Percentiles rank a stretch among this genome's conserved stretches.
Conservation (phyloP, 2,329 filamentous ascomycete genomes). For the Pseudocercospora crystallina region DNA sequence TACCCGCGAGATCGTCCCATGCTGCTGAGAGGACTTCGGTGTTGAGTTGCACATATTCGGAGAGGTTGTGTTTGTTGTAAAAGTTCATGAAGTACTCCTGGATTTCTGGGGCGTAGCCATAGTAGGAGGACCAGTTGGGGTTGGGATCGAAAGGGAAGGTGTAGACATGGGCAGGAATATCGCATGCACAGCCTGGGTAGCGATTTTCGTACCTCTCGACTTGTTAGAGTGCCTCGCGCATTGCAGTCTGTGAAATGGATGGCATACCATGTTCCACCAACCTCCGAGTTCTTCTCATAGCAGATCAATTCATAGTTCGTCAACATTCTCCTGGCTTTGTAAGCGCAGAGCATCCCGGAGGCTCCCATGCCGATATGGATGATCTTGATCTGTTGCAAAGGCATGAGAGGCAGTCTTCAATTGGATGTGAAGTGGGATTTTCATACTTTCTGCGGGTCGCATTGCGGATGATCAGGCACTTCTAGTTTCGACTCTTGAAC, state of each 20-base stretch:
- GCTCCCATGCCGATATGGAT: constrained; percentile 26
- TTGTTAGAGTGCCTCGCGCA: no score
- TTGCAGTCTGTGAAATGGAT: constrained; percentile 30
- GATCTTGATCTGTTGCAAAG: constrained; percentile 12
- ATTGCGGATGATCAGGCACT: constrained; percentile 22
- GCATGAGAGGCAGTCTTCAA: no score
- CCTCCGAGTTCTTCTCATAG: constrained; percentile 40
- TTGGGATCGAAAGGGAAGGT: constrained; percentile 19
- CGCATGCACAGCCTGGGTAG: constrained; percentile 33
- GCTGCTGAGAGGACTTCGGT: constrained; percentile 20
- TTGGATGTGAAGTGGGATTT: no score
- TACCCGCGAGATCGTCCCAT: constrained; percentile 24
- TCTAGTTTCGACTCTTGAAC: constrained; percentile 16
- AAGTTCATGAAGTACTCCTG: constrained; percentile 41
- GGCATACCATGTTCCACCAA: constrained; percentile 42
- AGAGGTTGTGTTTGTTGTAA: constrained; percentile 40
- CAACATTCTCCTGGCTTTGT: constrained; percentile 18
- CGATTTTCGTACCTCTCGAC: constrained; percentile 29
- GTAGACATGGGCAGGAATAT: constrained; percentile 41
- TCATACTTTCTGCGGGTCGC: constrained; percentile 12
- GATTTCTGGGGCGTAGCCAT: constrained; percentile 42
- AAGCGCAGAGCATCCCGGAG: constrained; percentile 16
- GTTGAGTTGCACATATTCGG: constrained; percentile 36
- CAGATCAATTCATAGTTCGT: constrained; percentile 38
- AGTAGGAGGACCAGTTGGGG: constrained; percentile 30